Base-by-base conservation (phyloP, 2,329 filamentous ascomycete species). In the Pleomassaria siparia region DNA sequence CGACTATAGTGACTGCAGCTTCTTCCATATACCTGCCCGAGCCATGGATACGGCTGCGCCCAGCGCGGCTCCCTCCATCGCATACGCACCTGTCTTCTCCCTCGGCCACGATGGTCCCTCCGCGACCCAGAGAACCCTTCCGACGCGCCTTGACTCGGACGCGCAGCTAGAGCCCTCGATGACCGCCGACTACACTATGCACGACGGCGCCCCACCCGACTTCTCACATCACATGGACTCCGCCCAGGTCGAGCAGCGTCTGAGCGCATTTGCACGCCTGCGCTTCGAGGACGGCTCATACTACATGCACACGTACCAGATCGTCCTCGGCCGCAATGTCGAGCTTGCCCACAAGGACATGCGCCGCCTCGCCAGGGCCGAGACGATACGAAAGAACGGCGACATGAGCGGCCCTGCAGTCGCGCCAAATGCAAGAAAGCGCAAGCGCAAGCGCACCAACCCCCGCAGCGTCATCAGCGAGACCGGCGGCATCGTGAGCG, bases 271-370 rank as follows among this genome's bases (percentile, higher is more conserved):
- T 66, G 83, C 83, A 32, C 83, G 84, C 62, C 74, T 91, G 51
- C 81, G 85, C 59, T 91, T 91, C 64, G 79, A 81, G 56, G 88
- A 91, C 73, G 86, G 87, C 63, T 80, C 84, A 46, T 91, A 88
- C 67, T 87, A 88, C 70, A 87, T 91, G 83, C 89, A 84, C 43
- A 89, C 86, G 1, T 86, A 85, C 58, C 79, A 82, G 43, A 80
- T 91, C 57, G 81, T 88, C 47, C 82, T 91, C 22, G 87, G 87
- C 45, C 84, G 88, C 51, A 87, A 91, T 67, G 78, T 84, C 21
- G 53, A 62, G 10, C 64, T 67, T 13, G 65, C 66, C 22, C 67
- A 63, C 46, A 76, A 80, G 50, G 76, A 80, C 55, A 84, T 50
- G 79, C 80, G 37, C 74, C 79, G 26, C 74, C 80, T 70, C 4